A percentile compares a stretch with the other conserved stretches of the same genome.
These are phyloP conservation scores for Penicillium bovifimosum DNA, from an alignment of 495 filamentous ascomycete genomes.

Conservation along the genomic window DNA sequence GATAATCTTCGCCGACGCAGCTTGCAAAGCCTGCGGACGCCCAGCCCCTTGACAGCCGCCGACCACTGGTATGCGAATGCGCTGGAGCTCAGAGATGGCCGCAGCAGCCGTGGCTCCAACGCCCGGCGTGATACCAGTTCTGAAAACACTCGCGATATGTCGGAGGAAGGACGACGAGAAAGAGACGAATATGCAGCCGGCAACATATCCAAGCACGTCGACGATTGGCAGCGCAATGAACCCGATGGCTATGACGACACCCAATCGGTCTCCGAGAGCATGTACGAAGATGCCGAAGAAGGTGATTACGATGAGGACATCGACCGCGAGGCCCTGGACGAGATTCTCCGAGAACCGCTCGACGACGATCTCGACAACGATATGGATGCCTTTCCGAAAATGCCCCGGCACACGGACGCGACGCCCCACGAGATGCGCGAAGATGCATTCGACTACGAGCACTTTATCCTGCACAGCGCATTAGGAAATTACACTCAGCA, in stretches of 20 bases:
- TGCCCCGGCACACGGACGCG: slow-evolving; percentile 18
- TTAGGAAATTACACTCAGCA: slow-evolving; percentile 61
- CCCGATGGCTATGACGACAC: slow-evolving; percentile 25
- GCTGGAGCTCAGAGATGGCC: slow-evolving; percentile 33
- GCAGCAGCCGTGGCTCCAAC: slow-evolving; percentile 21
- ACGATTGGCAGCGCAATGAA: slow-evolving; percentile 5
- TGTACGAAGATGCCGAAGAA: slow-evolving; percentile 57
- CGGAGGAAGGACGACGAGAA: slow-evolving; percentile 3
- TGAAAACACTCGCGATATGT: slow-evolving; percentile 12
- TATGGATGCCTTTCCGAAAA: not conserved
- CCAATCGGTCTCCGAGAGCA: slow-evolving; percentile 43
- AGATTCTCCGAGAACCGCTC: slow-evolving; percentile 40
- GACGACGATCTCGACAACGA: slow-evolving; percentile 33
- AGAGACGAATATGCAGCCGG: not conserved
- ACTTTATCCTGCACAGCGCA: slow-evolving; percentile 88
- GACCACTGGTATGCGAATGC: slow-evolving; percentile 67
- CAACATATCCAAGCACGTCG: slow-evolving; percentile 8
- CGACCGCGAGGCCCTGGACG: slow-evolving; percentile 44
- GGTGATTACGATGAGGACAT: slow-evolving; percentile 46
- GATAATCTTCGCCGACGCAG: slow-evolving; percentile 80
- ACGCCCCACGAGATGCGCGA: slow-evolving; percentile 84
- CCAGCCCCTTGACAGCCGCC: slow-evolving; percentile 77
- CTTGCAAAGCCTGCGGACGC: slow-evolving; percentile 74
- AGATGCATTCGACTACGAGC: slow-evolving; percentile 96
- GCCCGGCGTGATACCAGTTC: slow-evolving; percentile 16